Conservation (phyloP, 2,329 filamentous ascomycete genomes). For the Fusarium circinatum region DNA sequence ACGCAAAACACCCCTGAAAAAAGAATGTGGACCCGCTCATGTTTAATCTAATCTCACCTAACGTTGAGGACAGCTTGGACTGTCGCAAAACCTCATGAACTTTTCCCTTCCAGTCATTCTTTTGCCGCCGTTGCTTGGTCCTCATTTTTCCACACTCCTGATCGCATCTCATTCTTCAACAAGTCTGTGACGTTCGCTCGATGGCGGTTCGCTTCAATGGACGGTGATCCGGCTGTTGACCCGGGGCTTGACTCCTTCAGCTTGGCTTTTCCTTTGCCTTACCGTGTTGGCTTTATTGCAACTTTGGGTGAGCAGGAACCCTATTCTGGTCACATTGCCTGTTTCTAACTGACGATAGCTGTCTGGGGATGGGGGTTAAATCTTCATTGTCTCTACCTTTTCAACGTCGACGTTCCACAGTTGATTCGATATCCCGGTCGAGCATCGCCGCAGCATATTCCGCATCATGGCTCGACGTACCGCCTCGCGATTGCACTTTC, state of each 20-base stretch:
- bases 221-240: slow-evolving; percentile 78
- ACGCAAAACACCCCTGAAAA: slow-evolving; percentile 37
- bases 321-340: background rate
- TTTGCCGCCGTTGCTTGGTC: slow-evolving; percentile 13
- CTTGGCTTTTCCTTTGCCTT: slow-evolving; percentile 86
- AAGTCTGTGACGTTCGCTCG: slow-evolving; percentile 11
- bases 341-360: slow-evolving; percentile 60
- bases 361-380: slow-evolving; percentile 97
- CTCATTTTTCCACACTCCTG: slow-evolving; percentile 7
- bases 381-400: slow-evolving; percentile 82
- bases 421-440: slow-evolving; percentile 88
- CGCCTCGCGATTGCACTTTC: slow-evolving; percentile 83
- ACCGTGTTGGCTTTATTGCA: slow-evolving; percentile 85
- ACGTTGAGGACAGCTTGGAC: slow-evolving; percentile 40
- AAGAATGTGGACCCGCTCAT: slow-evolving; percentile 26
- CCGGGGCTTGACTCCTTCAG: slow-evolving; percentile 84
- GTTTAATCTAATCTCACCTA: slow-evolving; percentile 36
- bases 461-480: slow-evolving; percentile 86
- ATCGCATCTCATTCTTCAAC: background rate
- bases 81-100: slow-evolving; percentile 39
- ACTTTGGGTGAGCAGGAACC: slow-evolving; percentile 73
- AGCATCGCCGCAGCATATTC: slow-evolving; percentile 72
- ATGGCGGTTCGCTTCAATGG: slow-evolving; percentile 61
- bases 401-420: slow-evolving; percentile 86
- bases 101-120: slow-evolving; percentile 19